Percentiles rank a stretch among this genome's conserved stretches.
Evolutionary conservation across 352 stramenopile species (phyloP).

Genomic region (Phytopythium kandeliae): DNA sequence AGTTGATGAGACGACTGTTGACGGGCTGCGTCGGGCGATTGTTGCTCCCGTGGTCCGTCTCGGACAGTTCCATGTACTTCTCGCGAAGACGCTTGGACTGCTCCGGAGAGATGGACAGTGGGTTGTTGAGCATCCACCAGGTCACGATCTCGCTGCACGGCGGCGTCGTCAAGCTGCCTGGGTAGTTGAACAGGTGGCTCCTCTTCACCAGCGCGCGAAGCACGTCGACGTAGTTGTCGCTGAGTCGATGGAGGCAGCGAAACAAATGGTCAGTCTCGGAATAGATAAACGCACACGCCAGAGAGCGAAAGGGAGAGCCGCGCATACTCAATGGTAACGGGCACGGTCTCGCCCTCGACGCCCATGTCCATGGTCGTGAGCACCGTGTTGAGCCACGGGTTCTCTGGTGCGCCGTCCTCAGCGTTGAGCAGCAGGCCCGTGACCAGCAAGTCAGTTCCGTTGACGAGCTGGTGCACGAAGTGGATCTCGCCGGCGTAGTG

Average conservation of each 20-base stretch:
- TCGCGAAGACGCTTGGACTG: conserved; percentile 27
- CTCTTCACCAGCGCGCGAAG: conserved; percentile 39
- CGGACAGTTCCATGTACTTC: conserved; percentile 25
- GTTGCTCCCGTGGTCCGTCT: conserved; percentile 29
- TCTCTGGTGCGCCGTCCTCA: conserved; percentile 22
- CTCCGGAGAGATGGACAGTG: conserved; percentile 32
- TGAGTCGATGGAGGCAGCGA: conserved; percentile 4
- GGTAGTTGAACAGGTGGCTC: conserved; percentile 63
- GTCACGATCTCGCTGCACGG: conserved; percentile 51
- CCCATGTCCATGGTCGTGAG: conserved; percentile 33
- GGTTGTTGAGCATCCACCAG: conserved; percentile 59
- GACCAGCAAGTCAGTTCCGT: conserved; percentile 22
- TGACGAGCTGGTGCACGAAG: conserved; percentile 39
- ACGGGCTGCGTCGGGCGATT: conserved; percentile 47
- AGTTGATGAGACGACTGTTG: conserved; percentile 39
- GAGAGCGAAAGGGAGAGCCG: background rate
- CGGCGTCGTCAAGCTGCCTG: conserved; percentile 51
- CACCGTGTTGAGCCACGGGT: conserved; percentile 41
- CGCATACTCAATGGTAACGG: conserved; percentile 32
- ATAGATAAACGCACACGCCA: too few relatives aligned
- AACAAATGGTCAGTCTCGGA: background rate
- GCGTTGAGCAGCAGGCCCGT: conserved; percentile 37
- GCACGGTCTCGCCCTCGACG: conserved; percentile 11
- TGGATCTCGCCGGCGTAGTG: conserved; percentile 43
- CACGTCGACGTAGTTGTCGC: conserved; percentile 53